Conservation (phyloP, 1,284 basidiomycete genomes). For the Tilletia indica region DNA sequence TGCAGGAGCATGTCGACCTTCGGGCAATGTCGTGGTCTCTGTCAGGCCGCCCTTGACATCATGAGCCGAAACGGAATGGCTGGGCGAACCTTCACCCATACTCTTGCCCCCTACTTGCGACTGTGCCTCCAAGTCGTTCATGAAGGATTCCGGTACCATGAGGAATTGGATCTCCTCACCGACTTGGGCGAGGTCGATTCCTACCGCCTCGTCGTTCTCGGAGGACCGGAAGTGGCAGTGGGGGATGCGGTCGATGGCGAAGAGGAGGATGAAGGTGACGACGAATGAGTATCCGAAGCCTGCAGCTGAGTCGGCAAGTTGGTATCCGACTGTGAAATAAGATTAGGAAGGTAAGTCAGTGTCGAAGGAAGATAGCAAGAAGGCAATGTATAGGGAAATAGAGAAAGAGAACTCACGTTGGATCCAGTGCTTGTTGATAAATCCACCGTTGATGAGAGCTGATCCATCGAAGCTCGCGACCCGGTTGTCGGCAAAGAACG, state of each 20-base stretch:
- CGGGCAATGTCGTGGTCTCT: not conserved
- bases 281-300: conserved; percentile 51
- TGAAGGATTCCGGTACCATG: conserved; percentile 4
- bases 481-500: conserved; percentile 79
- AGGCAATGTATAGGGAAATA: conserved; percentile 31
- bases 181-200: conserved; percentile 89
- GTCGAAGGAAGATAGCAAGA: not conserved
- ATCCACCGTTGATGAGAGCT: conserved; percentile 68
- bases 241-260: conserved; percentile 90
- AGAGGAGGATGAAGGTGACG: conserved; percentile 69
- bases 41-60: conserved; percentile 6
- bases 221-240: conserved; percentile 72
- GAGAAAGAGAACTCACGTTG: conserved; percentile 34
- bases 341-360: conserved; percentile 34
- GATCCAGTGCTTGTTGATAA: conserved; percentile 78
- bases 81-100: not conserved
- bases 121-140: not conserved
- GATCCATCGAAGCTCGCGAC: conserved; percentile 81
- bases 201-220: conserved; percentile 85
- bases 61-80: not conserved
- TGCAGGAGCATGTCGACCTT: not conserved
- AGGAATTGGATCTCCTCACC: conserved; percentile 64
- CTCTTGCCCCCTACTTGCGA: not conserved
- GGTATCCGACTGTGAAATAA: conserved; percentile 63
- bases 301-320: conserved; percentile 73